These are phyloP conservation scores for Saururus chinensis DNA, from an alignment of 164 flowering plant genomes.

Conservation along the genomic window DNA sequence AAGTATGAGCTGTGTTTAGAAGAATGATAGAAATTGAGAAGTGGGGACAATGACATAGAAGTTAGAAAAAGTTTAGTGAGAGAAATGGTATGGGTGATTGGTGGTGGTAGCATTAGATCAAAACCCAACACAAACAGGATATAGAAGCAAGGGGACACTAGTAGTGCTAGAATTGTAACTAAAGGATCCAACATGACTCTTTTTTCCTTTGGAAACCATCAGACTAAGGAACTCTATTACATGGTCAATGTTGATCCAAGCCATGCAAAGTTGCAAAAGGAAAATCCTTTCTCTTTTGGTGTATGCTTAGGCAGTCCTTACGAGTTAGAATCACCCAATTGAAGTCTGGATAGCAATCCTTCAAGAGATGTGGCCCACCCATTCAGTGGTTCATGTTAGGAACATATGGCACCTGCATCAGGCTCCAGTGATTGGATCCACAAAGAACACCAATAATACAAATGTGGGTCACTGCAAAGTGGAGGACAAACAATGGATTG, in stretches of 20 bases:
- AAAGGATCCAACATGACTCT: no score
- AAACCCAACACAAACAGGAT: background rate
- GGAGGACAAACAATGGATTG: background rate
- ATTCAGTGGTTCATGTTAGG: background rate
- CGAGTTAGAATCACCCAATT: background rate
- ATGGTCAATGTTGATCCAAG: background rate
- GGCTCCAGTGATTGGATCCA: background rate
- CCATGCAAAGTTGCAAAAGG: background rate
- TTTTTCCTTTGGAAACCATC: no score
- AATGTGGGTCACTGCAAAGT: background rate
- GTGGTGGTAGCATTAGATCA: background rate
- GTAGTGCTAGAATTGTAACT: background rate
- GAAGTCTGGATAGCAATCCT: background rate
- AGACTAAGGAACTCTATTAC: no score
- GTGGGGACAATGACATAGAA: background rate
- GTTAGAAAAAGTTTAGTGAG: background rate
- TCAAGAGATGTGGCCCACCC: background rate
- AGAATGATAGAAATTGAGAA: background rate
- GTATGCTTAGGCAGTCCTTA: no score
- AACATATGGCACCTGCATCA: background rate
- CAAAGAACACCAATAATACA: background rate
- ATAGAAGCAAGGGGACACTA: background rate
- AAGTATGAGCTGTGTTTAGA: background rate
- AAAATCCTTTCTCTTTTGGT: background rate
- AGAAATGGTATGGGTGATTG: background rate